Evolutionary conservation across 371 early-diverging fungal species (phyloP).

Genomic region (Batkoa obscura): DNA sequence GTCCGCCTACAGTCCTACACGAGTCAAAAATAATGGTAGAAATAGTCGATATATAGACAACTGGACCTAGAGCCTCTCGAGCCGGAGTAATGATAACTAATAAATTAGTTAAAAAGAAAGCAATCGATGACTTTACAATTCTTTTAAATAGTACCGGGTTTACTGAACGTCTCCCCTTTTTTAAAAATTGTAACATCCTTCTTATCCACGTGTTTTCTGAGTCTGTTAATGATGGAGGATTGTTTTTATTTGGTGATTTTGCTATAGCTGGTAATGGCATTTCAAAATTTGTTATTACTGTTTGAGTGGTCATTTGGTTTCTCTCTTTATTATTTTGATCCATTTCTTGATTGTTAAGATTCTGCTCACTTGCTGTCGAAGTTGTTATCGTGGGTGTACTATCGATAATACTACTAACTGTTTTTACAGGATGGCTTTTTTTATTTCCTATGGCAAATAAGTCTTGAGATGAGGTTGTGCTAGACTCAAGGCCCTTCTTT

Average conservation of each 20-base stretch:
- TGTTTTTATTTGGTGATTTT: not conserved
- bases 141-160: not conserved
- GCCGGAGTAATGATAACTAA: not conserved
- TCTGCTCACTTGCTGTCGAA: not conserved
- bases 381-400: not conserved
- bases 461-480: not conserved
- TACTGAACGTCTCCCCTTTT: not conserved
- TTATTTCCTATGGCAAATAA: not conserved
- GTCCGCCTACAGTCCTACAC: not conserved
- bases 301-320: not conserved
- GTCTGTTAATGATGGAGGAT: not conserved
- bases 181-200: not conserved
- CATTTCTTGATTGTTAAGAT: not conserved
- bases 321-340: not conserved
- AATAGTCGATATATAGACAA: not conserved
- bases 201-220: not conserved
- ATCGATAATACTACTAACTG: not conserved
- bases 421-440: not conserved
- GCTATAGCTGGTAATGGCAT: not conserved
- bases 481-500: too few species aligned
- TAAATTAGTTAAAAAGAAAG: slow-evolving; percentile 5
- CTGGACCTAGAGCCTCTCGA: not conserved
- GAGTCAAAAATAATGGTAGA: not conserved
- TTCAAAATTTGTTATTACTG: not conserved
- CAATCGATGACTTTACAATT: not conserved